These are phyloP conservation scores for Diaporthe ilicicola DNA, from an alignment of 2,329 filamentous ascomycete genomes.

Conservation along the genomic window DNA sequence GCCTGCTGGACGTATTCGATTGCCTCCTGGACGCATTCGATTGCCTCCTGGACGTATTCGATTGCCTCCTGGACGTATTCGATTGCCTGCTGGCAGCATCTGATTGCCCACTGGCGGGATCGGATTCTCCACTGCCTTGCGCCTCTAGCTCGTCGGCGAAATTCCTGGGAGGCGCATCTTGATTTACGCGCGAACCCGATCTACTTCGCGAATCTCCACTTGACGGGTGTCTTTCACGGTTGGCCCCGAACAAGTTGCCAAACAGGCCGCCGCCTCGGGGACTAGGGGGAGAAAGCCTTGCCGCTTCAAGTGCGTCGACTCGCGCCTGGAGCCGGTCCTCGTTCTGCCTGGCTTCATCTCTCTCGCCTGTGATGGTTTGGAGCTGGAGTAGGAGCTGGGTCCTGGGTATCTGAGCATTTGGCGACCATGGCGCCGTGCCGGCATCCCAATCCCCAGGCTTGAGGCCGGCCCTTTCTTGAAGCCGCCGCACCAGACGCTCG, in stretches of 20 bases:
- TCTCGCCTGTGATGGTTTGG: not conserved
- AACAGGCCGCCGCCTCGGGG: not conserved
- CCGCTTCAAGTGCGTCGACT: not conserved
- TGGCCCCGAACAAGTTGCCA: not conserved
- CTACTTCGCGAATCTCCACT: not conserved
- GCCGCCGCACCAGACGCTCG: not conserved
- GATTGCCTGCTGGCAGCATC: not conserved
- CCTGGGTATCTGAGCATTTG: not conserved
- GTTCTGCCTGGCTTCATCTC: not conserved
- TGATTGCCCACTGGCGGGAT: not conserved
- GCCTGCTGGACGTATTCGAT: not conserved
- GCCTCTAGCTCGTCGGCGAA: not conserved
- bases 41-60: not conserved
- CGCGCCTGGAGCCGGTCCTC: not conserved
- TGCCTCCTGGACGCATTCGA: not conserved
- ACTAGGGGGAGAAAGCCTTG: not conserved
- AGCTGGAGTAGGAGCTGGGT: not conserved
- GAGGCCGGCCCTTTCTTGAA: not conserved
- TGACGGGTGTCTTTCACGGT: not conserved
- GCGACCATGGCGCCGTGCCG: not conserved
- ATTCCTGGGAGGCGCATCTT: not conserved
- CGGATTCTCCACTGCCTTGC: not conserved
- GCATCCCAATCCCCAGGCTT: not conserved
- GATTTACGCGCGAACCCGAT: not conserved
- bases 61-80: not conserved